Base-by-base conservation (phyloP, 768 basidiomycete species). In the Kwoniella bestiolae region DNA sequence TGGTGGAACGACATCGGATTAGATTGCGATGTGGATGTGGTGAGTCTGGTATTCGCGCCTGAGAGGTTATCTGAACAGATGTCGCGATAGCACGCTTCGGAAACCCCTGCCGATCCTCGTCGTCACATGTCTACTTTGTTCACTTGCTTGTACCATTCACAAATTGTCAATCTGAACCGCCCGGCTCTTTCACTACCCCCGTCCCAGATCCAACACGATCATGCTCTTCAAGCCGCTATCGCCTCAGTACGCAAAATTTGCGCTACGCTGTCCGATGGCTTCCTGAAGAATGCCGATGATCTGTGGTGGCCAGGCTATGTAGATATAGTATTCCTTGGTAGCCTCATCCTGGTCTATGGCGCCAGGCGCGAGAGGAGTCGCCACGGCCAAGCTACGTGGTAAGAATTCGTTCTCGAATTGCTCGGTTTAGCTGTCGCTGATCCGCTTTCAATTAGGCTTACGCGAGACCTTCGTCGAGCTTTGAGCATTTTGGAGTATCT, bases 1-100 rank as follows among this genome's bases (percentile, higher is more conserved):
- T 72, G 71, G 71, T 72, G 71, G 71, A 71, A 71, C 35, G 70
- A 71, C 25, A 59, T 71, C 7, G 70, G 56, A 5, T 26, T 68
- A 12, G 66, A 64, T 16, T 45, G 21, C 18, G 63, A 65, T 14
- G 56, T 25, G 18, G 63, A 56, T 21, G 25, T 18, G n/a, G 52
- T 32, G 28, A 35, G 50, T 53, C n/a, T n/a, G n/a, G n/a, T 29
- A 18, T 12, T 34, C 28, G 23, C 28, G 0, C 31, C 5, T 14
- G 5, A 25, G 25, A 25, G 5, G 26, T 46, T 11, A 16, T 5
- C 18, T 23, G 21, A 4, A 31, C 34, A 7, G 7, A 11, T 56
- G 34, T 56, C 32, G 21, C 23, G 3, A 0, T 18, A 45, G 32
- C 25, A 35, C 18, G 35, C 32, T 12, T 18, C 21, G 1, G 18